phyloP scores from a whole-genome alignment of 139 green algal species.

The Chlamydomonas applanata region DNA sequence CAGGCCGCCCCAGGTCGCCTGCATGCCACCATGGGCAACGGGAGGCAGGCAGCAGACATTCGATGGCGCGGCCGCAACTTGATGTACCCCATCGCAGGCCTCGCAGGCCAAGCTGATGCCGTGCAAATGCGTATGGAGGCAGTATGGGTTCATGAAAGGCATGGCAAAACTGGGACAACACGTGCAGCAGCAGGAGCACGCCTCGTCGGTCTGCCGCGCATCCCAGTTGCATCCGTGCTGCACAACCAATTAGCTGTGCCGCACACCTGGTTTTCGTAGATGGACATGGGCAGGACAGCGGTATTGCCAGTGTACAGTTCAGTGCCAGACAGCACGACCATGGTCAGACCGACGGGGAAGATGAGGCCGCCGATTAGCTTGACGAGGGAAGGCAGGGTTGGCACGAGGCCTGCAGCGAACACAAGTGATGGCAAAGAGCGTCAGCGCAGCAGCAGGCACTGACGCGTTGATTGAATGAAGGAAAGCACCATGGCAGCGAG shows the following conservation, averaged over 20 bases:
- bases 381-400: slow-evolving; percentile 54
- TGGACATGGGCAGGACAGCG: slow-evolving; percentile 30
- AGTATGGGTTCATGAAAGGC: slow-evolving; percentile 1
- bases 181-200: background rate
- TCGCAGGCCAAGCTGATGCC: too few relatives aligned
- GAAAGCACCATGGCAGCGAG: background rate
- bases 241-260: background rate
- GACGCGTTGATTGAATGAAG: background rate
- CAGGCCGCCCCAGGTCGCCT: slow-evolving; percentile 47
- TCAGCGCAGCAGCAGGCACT: background rate
- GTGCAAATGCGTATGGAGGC: too few relatives aligned
- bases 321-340: slow-evolving; percentile 56
- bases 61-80: too few relatives aligned
- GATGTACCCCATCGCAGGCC: too few relatives aligned
- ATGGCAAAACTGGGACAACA: background rate
- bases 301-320: slow-evolving; percentile 73
- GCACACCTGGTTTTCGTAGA: background rate
- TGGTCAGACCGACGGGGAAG: slow-evolving; percentile 63
- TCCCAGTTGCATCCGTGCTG: background rate
- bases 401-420: slow-evolving; percentile 44
- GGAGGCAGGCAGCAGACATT: too few relatives aligned
- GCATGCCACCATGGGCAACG: too few relatives aligned
- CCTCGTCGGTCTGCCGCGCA: too few relatives aligned
- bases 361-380: slow-evolving; percentile 49
- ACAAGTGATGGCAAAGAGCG: background rate